Base-by-base conservation (phyloP, 208 protist genomes). In the Naegleria fowleri region DNA sequence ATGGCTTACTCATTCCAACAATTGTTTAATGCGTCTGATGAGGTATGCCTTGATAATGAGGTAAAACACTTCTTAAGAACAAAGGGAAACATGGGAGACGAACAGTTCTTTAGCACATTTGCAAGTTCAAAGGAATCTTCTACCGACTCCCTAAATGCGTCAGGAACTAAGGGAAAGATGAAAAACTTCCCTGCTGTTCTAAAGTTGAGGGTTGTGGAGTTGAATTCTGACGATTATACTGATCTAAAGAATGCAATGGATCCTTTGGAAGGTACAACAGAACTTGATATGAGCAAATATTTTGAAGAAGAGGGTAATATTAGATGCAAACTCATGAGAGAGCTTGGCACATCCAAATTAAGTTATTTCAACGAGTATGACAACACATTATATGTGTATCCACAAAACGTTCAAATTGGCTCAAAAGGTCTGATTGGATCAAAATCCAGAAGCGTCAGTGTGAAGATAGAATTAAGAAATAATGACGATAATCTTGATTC, bases 321-420 rank as follows among this genome's bases (percentile, higher is more conserved):
- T 11, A 79, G n/a, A 33, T 79, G 67, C n/a, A 25, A 29, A 25
- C 16, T 79, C n/a, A 79, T 79, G 6, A 79, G 67, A 79, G 67
- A 79, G n/a, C 19, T 79, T 29, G 7, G 6, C n/a, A 36, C 29
- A 36, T 79, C 67, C 29, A 79, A 79, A 33, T 79, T 79, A 79
- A 36, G n/a, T 79, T 79, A 79, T 79, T 89, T 67, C 29, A 39
- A 89, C 6, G 51, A 89, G 36, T 40, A 67, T 67, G 39, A 67
- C 29, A 89, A 89, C 39, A 41, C 22, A 55, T 67, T 89, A 67
- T 89, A 67, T 29, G 86, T 89, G 3, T 89, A 89, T 89, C 86
- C 86, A n/a, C 16, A 89, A 41, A 25, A 59, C 2, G 86, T 38
- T 5, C 5, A 59, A 39, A 29, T 67, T 29, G 19, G 33, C 7